A percentile compares a stretch with the other conserved stretches of the same genome.
phyloP scores from a whole-genome alignment of 2,329 filamentous ascomycete species.

The Paecilomyces formosus region DNA sequence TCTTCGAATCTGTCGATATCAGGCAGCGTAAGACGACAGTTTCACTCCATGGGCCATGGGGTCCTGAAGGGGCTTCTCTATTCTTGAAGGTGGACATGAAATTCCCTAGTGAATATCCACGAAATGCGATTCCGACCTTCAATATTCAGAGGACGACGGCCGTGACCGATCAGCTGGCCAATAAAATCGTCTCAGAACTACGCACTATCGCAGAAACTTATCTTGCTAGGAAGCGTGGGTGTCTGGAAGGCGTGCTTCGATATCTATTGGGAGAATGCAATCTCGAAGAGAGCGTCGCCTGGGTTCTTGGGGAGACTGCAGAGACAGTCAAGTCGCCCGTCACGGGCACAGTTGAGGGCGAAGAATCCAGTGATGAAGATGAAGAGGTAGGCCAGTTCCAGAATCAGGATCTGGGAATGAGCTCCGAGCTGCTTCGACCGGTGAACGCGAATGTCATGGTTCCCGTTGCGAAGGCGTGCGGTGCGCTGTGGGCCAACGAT shows the following conservation, averaged over 20 bases:
- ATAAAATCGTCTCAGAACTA: slow-evolving; percentile 44
- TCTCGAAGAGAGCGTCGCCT: slow-evolving; percentile 50
- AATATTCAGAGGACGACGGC: slow-evolving; percentile 51
- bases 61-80: slow-evolving; percentile 41
- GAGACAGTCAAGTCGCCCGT: slow-evolving; percentile 36
- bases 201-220: slow-evolving; percentile 49
- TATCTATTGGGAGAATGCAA: slow-evolving; percentile 54
- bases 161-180: slow-evolving; percentile 45
- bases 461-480: slow-evolving; percentile 53
- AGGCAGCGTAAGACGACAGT: slow-evolving; percentile 47
- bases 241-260: slow-evolving; percentile 54
- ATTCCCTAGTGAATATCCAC: slow-evolving; percentile 53
- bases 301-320: slow-evolving; percentile 51
- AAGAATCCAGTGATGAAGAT: slow-evolving; percentile 79
- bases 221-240: slow-evolving; percentile 46
- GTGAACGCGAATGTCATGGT: slow-evolving; percentile 58
- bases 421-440: slow-evolving; percentile 45
- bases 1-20: slow-evolving; percentile 53
- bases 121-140: slow-evolving; percentile 42
- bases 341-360: slow-evolving; percentile 45
- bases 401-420: slow-evolving; percentile 39
- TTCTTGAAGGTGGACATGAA: slow-evolving; percentile 52
- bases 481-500: slow-evolving; percentile 50
- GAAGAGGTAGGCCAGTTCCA: slow-evolving; percentile 45
- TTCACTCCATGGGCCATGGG: slow-evolving; percentile 56